phyloP scores from a whole-genome alignment of 176 grass and related monocot species.

The Musa acuminata region DNA sequence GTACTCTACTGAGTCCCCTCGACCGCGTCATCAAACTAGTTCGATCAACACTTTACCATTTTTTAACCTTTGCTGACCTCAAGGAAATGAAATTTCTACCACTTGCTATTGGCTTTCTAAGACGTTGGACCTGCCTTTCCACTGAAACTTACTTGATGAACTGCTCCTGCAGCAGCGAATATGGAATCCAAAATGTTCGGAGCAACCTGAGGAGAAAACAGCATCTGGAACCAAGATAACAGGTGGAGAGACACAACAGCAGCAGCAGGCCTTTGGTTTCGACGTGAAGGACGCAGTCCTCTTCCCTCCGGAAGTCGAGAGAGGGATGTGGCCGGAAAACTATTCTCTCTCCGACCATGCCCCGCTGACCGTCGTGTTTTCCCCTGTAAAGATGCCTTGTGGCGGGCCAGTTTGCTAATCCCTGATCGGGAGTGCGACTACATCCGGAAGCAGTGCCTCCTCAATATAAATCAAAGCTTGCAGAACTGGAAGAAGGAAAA shows the following conservation, averaged over 20 bases:
- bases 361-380: conserved; percentile 78
- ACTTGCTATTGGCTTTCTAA: no score
- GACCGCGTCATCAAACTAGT: no score
- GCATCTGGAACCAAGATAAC: conserved; percentile 19
- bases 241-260: background rate
- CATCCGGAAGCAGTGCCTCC: no score
- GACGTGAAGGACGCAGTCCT: conserved; percentile 80
- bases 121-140: no score
- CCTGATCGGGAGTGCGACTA: background rate
- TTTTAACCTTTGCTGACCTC: no score
- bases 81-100: no score
- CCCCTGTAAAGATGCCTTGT: conserved; percentile 45
- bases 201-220: conserved; percentile 24
- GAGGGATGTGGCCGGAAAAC: conserved; percentile 77
- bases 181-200: conserved; percentile 47
- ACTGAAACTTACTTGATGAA: background rate
- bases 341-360: conserved; percentile 92
- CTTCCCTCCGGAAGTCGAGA: conserved; percentile 78
- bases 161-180: conserved; percentile 28
- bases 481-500: no score
- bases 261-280: conserved; percentile 46
- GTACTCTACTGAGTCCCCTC: no score
- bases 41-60: background rate
- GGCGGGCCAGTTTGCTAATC: conserved; percentile 2
- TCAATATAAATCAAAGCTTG: no score